Evolutionary conservation across 306 rosid genomes (phyloP).

Genomic region (Trifolium fragiferum): DNA sequence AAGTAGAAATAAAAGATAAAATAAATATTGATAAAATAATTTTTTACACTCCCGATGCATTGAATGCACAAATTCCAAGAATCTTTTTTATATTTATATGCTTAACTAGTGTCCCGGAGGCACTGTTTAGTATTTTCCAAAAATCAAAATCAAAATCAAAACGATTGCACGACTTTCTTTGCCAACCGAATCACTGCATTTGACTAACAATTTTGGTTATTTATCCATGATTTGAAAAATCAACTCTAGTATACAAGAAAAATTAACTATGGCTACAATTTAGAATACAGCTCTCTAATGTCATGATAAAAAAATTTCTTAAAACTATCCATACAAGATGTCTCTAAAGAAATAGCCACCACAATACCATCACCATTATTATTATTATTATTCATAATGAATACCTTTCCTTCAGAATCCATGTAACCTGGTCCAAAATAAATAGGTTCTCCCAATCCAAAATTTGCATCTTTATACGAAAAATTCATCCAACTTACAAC

Average conservation of each 20-base stretch:
- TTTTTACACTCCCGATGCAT: too few relatives aligned
- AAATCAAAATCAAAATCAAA: too few relatives aligned
- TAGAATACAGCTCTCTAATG: slow-evolving; percentile 30
- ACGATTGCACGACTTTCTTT: too few relatives aligned
- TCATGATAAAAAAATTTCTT: slow-evolving; percentile 30
- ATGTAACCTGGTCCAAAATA: slow-evolving; percentile 49
- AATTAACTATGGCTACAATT: not conserved
- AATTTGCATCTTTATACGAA: slow-evolving; percentile 26
- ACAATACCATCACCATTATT: slow-evolving; percentile 30
- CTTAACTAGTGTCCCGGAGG: too few relatives aligned
- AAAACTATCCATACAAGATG: slow-evolving; percentile 41
- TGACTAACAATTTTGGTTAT: too few relatives aligned
- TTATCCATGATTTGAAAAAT: too few relatives aligned
- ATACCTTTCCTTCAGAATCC: slow-evolving; percentile 55
- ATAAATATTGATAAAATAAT: too few relatives aligned
- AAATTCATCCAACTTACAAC: slow-evolving; percentile 54
- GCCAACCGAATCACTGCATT: too few relatives aligned
- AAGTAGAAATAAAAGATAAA: too few relatives aligned
- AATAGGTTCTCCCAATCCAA: slow-evolving; percentile 46
- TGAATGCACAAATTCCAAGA: too few relatives aligned
- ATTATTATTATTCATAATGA: slow-evolving; percentile 36
- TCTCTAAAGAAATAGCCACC: slow-evolving; percentile 43
- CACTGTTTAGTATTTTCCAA: too few relatives aligned
- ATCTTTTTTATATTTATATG: too few relatives aligned
- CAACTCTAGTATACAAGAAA: not conserved